A percentile compares a stretch with the other conserved stretches of the same genome.
These are phyloP conservation scores for Cyphellophora attinorum DNA, from an alignment of 2,329 filamentous ascomycete genomes.

Conservation along the genomic window DNA sequence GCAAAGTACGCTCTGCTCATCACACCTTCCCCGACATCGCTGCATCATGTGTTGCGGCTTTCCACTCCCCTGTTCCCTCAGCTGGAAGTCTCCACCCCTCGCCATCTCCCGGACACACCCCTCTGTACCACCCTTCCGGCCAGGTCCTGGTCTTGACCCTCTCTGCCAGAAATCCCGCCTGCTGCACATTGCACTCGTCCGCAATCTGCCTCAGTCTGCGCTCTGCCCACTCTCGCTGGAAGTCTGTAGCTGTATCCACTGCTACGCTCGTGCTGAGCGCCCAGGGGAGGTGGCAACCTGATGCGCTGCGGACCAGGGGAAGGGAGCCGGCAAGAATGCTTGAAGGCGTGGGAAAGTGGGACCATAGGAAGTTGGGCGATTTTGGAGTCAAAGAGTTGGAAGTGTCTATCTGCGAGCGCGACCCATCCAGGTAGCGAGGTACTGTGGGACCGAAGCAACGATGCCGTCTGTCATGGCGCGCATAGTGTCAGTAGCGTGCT, in stretches of 20 bases:
- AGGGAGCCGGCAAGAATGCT: constrained; percentile 5
- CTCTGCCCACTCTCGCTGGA: neutral
- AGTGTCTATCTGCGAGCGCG: too few species aligned
- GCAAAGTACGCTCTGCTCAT: too few species aligned
- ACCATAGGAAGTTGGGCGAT: neutral
- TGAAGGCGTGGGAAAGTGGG: neutral
- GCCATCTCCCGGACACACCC: neutral
- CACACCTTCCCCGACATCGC: too few species aligned
- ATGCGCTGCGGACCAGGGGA: constrained; percentile 21
- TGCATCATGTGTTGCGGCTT: too few species aligned
- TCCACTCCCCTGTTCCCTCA: too few species aligned
- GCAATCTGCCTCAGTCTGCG: neutral
- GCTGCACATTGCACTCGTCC: neutral
- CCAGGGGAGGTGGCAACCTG: constrained; percentile 27
- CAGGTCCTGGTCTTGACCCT: neutral
- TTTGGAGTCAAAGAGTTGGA: constrained; percentile 15
- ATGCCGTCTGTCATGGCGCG: constrained; percentile 25
- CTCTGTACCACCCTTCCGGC: neutral
- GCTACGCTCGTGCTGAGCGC: constrained; percentile 27
- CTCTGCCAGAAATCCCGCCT: neutral
- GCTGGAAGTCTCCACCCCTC: neutral
- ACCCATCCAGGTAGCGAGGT: too few species aligned
- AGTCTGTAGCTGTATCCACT: constrained; percentile 18
- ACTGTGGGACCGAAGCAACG: constrained; percentile 27
- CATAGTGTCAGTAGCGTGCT: constrained; percentile 20